A percentile compares a stretch with the other conserved stretches of the same genome.
phyloP scores from a whole-genome alignment of 306 rosid genomes.

The Medicago ruthenica region DNA sequence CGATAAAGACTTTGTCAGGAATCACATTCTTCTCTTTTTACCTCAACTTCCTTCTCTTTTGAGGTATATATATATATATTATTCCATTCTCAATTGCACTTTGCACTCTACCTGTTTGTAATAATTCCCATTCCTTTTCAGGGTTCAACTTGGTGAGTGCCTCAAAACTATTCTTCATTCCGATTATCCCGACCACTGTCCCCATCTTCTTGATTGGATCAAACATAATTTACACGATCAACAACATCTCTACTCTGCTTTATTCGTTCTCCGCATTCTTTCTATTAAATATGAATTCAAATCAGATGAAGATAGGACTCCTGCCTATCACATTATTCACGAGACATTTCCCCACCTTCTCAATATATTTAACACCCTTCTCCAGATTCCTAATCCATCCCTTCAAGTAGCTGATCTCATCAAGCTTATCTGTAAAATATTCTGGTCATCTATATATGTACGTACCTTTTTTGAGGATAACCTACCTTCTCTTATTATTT shows the following conservation, averaged over 20 bases:
- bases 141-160: slow-evolving; percentile 94
- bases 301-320: slow-evolving; percentile 86
- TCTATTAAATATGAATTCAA: slow-evolving; percentile 93
- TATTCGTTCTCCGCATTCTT: slow-evolving; percentile 84
- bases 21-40: slow-evolving; percentile 72
- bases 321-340: slow-evolving; percentile 68
- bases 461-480: too few relatives aligned
- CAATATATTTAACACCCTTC: slow-evolving; percentile 70
- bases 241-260: slow-evolving; percentile 79
- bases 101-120: neutral
- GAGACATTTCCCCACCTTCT: slow-evolving; percentile 90
- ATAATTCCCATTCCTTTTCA: slow-evolving; percentile 24
- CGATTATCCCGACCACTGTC: slow-evolving; percentile 94
- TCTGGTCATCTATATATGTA: slow-evolving; percentile 98
- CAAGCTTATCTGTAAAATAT: slow-evolving; percentile 95
- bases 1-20: slow-evolving; percentile 76
- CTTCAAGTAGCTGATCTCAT: slow-evolving; percentile 80
- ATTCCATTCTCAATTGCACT: neutral
- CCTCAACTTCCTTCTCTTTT: slow-evolving; percentile 78
- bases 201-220: slow-evolving; percentile 84
- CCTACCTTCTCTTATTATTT: neutral
- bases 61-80: slow-evolving; percentile 42
- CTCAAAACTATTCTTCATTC: slow-evolving; percentile 80
- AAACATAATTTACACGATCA: slow-evolving; percentile 78
- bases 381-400: slow-evolving; percentile 72